These are phyloP conservation scores for Pleurotus salmoneostramineus DNA, from an alignment of 768 basidiomycete species.

Conservation along the genomic window DNA sequence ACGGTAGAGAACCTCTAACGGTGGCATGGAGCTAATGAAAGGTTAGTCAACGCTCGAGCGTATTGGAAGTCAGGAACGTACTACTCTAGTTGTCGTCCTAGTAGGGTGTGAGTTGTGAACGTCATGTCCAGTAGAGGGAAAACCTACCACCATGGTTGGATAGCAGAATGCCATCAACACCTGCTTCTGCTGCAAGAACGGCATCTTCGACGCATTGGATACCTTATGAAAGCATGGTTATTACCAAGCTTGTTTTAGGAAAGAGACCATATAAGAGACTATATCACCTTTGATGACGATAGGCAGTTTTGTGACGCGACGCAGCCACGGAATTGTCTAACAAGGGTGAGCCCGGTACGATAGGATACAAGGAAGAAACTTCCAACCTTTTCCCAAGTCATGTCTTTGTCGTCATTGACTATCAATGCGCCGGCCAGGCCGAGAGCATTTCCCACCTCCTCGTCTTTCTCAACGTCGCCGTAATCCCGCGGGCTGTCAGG, in stretches of 20 bases:
- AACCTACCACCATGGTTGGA: constrained; percentile 85
- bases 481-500: constrained; percentile 19
- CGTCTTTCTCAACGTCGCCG: constrained; percentile 18
- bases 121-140: neutral
- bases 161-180: constrained; percentile 83
- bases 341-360: neutral
- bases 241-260: neutral
- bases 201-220: constrained; percentile 83
- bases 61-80: constrained; percentile 25
- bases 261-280: neutral
- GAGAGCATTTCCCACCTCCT: constrained; percentile 29
- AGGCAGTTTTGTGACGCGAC: constrained; percentile 64
- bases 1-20: constrained; percentile 74
- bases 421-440: constrained; percentile 70
- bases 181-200: constrained; percentile 76
- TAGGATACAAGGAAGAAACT: neutral
- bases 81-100: constrained; percentile 82
- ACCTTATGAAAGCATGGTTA: constrained; percentile 30
- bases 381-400: constrained; percentile 71
- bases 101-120: neutral
- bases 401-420: constrained; percentile 63
- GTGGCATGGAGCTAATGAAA: constrained; percentile 59
- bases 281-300: constrained; percentile 72
- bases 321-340: constrained; percentile 60
- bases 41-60: constrained; percentile 12